Percentiles rank a stretch among this genome's conserved stretches.
Evolutionary conservation across 2,329 filamentous ascomycete species (phyloP).

Genomic region (Colletotrichum cereale): DNA sequence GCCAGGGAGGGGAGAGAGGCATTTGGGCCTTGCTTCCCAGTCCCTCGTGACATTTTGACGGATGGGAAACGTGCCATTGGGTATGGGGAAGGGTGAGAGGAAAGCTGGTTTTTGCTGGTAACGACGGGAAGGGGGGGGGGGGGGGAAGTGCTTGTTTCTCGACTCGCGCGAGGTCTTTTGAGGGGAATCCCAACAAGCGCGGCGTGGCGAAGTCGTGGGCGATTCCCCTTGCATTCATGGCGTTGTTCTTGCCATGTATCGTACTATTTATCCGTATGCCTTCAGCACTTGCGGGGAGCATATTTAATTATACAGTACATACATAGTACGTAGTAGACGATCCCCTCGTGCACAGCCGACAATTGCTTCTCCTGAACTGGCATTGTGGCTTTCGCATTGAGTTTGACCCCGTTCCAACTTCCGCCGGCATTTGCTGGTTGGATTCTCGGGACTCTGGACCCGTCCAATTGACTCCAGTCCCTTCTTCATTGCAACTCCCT

Average conservation of each 20-base stretch:
- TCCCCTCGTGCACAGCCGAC: neutral
- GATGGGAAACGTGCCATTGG: neutral
- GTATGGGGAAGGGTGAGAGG: neutral
- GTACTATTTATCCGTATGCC: neutral
- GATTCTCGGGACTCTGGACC: neutral
- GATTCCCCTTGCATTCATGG: neutral
- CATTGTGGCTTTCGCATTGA: conserved; percentile 1
- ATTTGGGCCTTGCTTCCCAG: neutral
- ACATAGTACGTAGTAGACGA: no score
- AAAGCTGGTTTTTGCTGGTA: neutral
- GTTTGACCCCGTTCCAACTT: neutral
- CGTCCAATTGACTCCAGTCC: neutral
- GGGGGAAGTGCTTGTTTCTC: neutral
- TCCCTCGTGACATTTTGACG: neutral
- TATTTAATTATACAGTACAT: no score
- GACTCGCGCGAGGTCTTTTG: neutral
- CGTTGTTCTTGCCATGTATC: neutral
- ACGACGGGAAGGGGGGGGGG: no score
- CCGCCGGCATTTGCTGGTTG: neutral
- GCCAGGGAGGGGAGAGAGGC: neutral
- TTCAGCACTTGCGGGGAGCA: neutral
- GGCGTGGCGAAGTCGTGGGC: neutral
- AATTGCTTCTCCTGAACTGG: neutral
- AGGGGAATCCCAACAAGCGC: neutral
- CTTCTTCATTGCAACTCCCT: neutral